Conservation (phyloP, 495 filamentous ascomycete genomes). For the Bryoglossum gracile region DNA sequence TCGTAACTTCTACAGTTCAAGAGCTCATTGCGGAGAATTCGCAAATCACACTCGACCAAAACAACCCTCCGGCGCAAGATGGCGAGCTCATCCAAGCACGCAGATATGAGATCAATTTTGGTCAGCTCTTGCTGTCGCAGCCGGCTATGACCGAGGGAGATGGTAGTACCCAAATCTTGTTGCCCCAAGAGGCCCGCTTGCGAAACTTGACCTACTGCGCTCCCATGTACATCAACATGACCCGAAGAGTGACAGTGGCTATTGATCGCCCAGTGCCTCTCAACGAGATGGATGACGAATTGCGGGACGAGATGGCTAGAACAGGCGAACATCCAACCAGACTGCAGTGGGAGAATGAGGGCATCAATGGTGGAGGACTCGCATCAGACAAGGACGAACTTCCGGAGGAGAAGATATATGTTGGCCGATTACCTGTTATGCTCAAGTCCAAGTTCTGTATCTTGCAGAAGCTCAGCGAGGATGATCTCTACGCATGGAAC, state of each 20-base stretch:
- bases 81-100: conserved; percentile 74
- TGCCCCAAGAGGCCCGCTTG: conserved; percentile 87
- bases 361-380: conserved; percentile 33
- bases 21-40: conserved; percentile 86
- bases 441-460: conserved; percentile 91
- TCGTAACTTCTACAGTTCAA: conserved; percentile 84
- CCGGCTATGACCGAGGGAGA: conserved; percentile 89
- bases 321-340: conserved; percentile 45
- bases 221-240: conserved; percentile 80
- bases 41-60: conserved; percentile 80
- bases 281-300: conserved; percentile 55
- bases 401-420: conserved; percentile 34
- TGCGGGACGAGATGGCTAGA: conserved; percentile 38
- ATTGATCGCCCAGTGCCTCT: conserved; percentile 62
- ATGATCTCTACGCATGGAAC: conserved; percentile 74
- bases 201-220: conserved; percentile 93
- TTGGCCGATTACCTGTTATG: conserved; percentile 96
- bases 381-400: conserved; percentile 37
- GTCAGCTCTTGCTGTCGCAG: conserved; percentile 70
- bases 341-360: conserved; percentile 53
- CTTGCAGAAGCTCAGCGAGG: conserved; percentile 69
- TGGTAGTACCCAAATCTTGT: conserved; percentile 69
- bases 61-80: conserved; percentile 60
- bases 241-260: conserved; percentile 70
- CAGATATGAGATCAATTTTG: conserved; percentile 90